phyloP scores from a whole-genome alignment of 768 basidiomycete species.

The Macrocybe gigantea region DNA sequence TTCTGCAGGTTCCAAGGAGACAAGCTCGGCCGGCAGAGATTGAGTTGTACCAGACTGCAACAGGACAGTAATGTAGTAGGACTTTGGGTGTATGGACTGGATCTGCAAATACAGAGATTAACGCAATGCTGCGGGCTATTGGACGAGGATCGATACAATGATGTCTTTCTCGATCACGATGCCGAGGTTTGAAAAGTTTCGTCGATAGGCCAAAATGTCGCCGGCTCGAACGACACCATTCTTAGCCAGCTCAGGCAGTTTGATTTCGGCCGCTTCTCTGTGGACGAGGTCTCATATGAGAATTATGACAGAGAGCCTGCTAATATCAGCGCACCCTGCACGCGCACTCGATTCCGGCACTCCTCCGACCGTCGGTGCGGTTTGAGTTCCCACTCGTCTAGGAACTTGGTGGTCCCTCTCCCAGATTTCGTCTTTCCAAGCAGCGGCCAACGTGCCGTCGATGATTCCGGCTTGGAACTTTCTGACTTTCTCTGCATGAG shows the following conservation, averaged over 20 bases:
- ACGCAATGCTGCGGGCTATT: too few species aligned
- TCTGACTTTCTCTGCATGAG: conserved; percentile 34
- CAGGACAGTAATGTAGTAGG: conserved; percentile 35
- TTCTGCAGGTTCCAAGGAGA: conserved; percentile 21
- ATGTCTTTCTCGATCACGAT: conserved; percentile 49
- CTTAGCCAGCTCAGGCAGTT: conserved; percentile 38
- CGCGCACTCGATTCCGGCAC: conserved; percentile 9
- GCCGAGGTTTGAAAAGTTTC: conserved; percentile 34
- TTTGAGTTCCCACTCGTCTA: conserved; percentile 7
- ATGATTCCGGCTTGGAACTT: conserved; percentile 38
- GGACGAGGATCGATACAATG: conserved; percentile 24
- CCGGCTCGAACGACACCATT: conserved; percentile 40
- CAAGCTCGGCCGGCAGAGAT: conserved; percentile 30
- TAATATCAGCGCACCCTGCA: conserved; percentile 25
- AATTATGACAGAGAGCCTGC: not conserved
- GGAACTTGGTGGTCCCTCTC: conserved; percentile 31
- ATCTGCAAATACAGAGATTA: conserved; percentile 26
- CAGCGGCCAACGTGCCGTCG: conserved; percentile 41
- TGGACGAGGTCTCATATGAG: not conserved
- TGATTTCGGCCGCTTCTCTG: conserved; percentile 38
- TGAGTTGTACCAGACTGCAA: conserved; percentile 29
- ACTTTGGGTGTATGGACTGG: conserved; percentile 35
- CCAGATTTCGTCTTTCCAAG: conserved; percentile 66
- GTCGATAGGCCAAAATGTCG: conserved; percentile 49
- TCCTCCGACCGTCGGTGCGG: conserved; percentile 1